Evolutionary conservation across 441 rosid species (phyloP).

Genomic region (Syzygium syzygioides): DNA sequence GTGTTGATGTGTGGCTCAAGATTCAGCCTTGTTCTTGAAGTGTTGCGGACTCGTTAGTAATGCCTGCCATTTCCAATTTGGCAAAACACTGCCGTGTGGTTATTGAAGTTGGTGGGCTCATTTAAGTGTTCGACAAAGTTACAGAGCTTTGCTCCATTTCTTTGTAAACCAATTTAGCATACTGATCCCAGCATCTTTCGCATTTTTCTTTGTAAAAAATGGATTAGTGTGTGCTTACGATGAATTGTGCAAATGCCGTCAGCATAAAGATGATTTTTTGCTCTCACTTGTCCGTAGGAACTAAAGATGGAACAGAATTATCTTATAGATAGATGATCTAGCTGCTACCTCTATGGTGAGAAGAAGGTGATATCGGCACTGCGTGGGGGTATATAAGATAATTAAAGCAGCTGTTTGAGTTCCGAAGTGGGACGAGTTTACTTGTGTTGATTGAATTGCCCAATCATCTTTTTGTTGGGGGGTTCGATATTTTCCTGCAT

Average conservation of each 20-base stretch:
- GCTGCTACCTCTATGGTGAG: background rate
- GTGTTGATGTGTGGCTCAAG: background rate
- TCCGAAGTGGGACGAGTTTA: background rate
- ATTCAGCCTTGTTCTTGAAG: background rate
- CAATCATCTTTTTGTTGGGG: background rate
- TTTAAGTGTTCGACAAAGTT: background rate
- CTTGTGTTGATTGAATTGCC: background rate
- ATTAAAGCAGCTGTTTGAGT: background rate
- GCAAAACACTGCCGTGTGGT: background rate
- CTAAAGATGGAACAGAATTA: background rate
- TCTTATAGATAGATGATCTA: background rate
- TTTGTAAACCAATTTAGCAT: background rate
- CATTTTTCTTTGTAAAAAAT: background rate
- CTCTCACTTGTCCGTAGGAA: background rate
- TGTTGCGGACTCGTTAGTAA: background rate
- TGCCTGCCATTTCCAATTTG: background rate
- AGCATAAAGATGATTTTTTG: background rate
- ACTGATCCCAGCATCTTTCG: background rate
- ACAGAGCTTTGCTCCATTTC: background rate
- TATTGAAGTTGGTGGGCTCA: background rate
- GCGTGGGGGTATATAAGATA: background rate
- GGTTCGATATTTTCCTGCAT: background rate
- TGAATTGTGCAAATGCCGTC: background rate
- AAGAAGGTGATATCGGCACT: background rate
- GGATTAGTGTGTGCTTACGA: background rate